A percentile compares a stretch with the other conserved stretches of the same genome.
phyloP scores from a whole-genome alignment of 257 asterid species.

The Plantago ovata region DNA sequence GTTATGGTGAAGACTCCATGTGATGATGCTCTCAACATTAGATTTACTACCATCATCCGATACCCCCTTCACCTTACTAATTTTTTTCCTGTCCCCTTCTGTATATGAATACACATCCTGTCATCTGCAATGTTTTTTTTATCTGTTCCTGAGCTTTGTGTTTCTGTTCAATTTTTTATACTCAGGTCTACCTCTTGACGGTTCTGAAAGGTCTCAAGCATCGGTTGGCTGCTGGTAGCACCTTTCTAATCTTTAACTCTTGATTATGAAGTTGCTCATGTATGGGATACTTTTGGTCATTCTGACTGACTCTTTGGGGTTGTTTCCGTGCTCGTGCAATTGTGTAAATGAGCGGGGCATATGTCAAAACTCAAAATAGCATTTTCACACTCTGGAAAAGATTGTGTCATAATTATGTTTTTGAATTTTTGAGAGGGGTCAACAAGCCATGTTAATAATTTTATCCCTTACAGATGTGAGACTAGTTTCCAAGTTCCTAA shows the following conservation, averaged over 20 bases:
- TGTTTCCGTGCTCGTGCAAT: too few relatives aligned
- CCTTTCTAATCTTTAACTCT: conserved; percentile 26
- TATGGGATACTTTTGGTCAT: too few relatives aligned
- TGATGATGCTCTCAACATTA: conserved; percentile 10
- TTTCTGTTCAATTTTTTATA: conserved; percentile 5
- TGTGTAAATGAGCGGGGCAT: too few relatives aligned
- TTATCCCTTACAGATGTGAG: too few relatives aligned
- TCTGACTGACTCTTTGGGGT: too few relatives aligned
- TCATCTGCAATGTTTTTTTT: neutral
- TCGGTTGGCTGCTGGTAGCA: conserved; percentile 94
- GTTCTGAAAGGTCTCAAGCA: conserved; percentile 91
- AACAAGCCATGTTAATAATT: too few relatives aligned
- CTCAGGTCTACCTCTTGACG: conserved; percentile 87
- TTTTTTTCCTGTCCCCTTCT: conserved; percentile 4
- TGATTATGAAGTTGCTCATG: conserved; percentile 15
- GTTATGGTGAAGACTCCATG: neutral
- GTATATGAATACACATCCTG: neutral
- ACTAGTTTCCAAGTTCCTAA: too few relatives aligned
- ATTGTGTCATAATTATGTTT: too few relatives aligned
- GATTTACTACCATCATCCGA: neutral
- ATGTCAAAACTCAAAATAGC: too few relatives aligned
- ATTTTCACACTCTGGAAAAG: too few relatives aligned
- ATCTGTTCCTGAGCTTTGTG: too few relatives aligned
- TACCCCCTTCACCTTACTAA: conserved; percentile 1
- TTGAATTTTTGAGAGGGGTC: too few relatives aligned